Percentiles rank a stretch among this genome's conserved stretches.
Conservation (phyloP, 371 early-diverging fungal species). For the Edhazardia aedis region DNA sequence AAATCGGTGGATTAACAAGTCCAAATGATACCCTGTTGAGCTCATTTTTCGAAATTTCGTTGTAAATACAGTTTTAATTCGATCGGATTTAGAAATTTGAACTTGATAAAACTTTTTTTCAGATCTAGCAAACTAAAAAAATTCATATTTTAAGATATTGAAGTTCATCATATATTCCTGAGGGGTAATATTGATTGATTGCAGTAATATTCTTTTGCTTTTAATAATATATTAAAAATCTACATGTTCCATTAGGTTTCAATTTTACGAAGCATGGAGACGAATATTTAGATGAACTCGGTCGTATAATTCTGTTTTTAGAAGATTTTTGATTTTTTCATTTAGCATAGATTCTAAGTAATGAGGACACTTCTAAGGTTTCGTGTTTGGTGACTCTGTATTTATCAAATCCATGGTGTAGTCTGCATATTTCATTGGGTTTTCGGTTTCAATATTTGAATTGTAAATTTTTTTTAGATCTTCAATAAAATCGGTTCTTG, state of each 20-base stretch:
- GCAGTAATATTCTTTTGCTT: neutral
- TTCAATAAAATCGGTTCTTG: too few species aligned
- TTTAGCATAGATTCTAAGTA: too few species aligned
- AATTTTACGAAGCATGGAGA: neutral
- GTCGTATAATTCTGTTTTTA: too few species aligned
- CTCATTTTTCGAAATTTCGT: neutral
- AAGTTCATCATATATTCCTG: neutral
- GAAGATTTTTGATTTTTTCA: too few species aligned
- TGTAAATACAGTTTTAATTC: neutral
- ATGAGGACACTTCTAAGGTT: too few species aligned
- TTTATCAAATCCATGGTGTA: too few species aligned
- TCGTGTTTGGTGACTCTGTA: too few species aligned
- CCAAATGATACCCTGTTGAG: neutral
- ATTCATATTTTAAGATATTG: neutral
- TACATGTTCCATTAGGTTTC: neutral
- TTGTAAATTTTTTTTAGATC: too few species aligned
- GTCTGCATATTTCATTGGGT: too few species aligned
- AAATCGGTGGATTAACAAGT: neutral
- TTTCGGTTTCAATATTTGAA: too few species aligned
- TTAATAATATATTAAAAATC: neutral
- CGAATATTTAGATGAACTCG: neutral
- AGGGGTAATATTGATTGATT: neutral
- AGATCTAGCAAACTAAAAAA: neutral
- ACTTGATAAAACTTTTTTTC: slow-evolving; percentile 1
- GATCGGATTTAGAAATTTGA: neutral